Percentiles rank a stretch among this genome's conserved stretches.
These are phyloP conservation scores for Cryomyces minteri DNA, from an alignment of 495 filamentous ascomycete genomes.

Conservation along the genomic window DNA sequence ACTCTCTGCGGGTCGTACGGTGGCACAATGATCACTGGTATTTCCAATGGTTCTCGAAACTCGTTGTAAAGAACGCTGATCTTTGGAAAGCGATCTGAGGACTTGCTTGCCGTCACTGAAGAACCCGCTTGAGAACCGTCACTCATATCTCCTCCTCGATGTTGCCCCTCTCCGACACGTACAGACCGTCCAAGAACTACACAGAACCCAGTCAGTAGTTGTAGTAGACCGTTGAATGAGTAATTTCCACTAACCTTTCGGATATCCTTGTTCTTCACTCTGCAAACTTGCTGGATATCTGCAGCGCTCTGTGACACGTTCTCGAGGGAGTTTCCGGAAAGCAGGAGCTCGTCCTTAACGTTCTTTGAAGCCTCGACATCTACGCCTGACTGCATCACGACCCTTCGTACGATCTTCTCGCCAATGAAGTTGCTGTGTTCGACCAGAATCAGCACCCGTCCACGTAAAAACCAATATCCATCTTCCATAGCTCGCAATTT, in stretches of 20 bases:
- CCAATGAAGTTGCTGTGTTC: slow-evolving; percentile 86
- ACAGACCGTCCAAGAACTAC: slow-evolving; percentile 98
- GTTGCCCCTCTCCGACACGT: slow-evolving; percentile 95
- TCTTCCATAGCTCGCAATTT: background rate
- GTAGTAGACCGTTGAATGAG: background rate
- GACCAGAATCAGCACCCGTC: background rate
- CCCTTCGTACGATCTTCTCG: slow-evolving; percentile 94
- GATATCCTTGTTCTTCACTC: slow-evolving; percentile 99
- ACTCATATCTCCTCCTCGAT: slow-evolving; percentile 37
- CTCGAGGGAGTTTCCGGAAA: slow-evolving; percentile 89
- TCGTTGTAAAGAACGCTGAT: too few species aligned
- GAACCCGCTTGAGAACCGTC: too few species aligned
- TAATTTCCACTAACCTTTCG: slow-evolving; percentile 57
- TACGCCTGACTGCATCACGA: slow-evolving; percentile 77
- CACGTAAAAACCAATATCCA: background rate
- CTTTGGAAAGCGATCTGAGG: too few species aligned
- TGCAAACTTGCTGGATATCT: slow-evolving; percentile 98
- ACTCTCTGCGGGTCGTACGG: too few species aligned
- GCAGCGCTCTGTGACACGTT: slow-evolving; percentile 92
- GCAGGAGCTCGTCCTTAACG: slow-evolving; percentile 90
- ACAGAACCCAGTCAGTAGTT: slow-evolving; percentile 17
- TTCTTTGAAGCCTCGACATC: slow-evolving; percentile 74
- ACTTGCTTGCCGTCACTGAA: too few species aligned
- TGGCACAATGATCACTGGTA: too few species aligned
- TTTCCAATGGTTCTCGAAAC: too few species aligned